These are phyloP conservation scores for Thelonectria discophora DNA, from an alignment of 2,329 filamentous ascomycete species.

Conservation along the genomic window DNA sequence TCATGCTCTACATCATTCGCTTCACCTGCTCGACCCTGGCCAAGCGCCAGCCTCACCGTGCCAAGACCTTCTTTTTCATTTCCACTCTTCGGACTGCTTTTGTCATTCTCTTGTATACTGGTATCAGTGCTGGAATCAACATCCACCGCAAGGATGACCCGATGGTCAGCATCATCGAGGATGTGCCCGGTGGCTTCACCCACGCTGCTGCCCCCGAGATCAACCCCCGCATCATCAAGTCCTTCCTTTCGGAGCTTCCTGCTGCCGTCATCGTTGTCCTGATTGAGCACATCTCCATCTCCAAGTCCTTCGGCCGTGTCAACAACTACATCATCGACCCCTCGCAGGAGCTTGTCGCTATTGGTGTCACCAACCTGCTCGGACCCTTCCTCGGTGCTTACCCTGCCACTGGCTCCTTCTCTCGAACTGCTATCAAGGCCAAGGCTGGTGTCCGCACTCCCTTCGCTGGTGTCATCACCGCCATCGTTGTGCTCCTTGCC, in stretches of 20 bases:
- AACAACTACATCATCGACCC: constrained; percentile 86
- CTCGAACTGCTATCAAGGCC: constrained; percentile 91
- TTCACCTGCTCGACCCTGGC: constrained; percentile 69
- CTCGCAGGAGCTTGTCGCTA: constrained; percentile 81
- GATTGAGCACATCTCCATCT: constrained; percentile 84
- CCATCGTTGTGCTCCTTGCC: constrained; percentile 80
- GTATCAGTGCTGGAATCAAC: constrained; percentile 78
- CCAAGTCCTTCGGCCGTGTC: constrained; percentile 81
- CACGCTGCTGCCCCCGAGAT: constrained; percentile 73
- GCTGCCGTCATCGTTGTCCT: constrained; percentile 80
- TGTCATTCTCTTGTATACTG: constrained; percentile 81
- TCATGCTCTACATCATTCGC: constrained; percentile 74
- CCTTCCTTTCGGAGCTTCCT: constrained; percentile 73
- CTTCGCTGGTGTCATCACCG: constrained; percentile 86
- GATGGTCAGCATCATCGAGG: constrained; percentile 70
- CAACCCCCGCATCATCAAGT: constrained; percentile 66
- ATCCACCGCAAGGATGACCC: constrained; percentile 64
- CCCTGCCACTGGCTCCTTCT: constrained; percentile 89
- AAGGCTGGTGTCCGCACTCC: constrained; percentile 91
- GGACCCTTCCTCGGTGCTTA: constrained; percentile 84
- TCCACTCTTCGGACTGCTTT: constrained; percentile 82
- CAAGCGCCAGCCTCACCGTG: constrained; percentile 70
- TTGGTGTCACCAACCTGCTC: constrained; percentile 78
- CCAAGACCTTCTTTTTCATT: constrained; percentile 80
- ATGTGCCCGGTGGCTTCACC: constrained; percentile 77